Conservation (phyloP, 768 basidiomycete genomes). For the Leucocoprinus sp. region DNA sequence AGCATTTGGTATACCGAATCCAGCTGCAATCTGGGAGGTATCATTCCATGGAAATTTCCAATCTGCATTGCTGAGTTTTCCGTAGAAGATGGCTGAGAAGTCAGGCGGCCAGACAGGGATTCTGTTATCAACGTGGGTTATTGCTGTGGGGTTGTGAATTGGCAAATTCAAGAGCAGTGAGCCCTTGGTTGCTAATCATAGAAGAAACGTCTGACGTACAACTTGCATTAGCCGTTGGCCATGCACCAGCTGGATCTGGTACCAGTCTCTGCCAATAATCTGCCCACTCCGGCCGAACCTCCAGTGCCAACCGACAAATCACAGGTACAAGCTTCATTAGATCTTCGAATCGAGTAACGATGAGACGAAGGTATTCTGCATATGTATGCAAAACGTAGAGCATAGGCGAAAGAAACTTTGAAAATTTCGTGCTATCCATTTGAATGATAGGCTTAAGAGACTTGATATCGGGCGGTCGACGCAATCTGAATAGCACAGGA, state of each 20-base stretch:
- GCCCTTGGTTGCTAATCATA: background rate
- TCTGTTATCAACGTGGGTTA: constrained; percentile 54
- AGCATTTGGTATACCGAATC: constrained; percentile 37
- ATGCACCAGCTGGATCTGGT: constrained; percentile 49
- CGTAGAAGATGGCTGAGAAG: constrained; percentile 57
- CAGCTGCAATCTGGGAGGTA: constrained; percentile 36
- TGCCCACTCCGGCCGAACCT: constrained; percentile 77
- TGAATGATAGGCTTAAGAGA: constrained; percentile 16
- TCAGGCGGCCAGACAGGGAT: constrained; percentile 77
- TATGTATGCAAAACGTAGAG: constrained; percentile 75
- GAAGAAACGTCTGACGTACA: constrained; percentile 1
- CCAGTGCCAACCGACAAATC: constrained; percentile 52
- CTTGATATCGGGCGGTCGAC: constrained; percentile 20
- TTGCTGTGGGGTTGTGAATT: constrained; percentile 23
- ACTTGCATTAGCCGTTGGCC: constrained; percentile 32
- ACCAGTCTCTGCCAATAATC: constrained; percentile 88
- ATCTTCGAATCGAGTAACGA: constrained; percentile 44
- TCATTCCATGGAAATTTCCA: constrained; percentile 54
- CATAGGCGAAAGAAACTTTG: constrained; percentile 44
- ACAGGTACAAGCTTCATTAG: constrained; percentile 52
- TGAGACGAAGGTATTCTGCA: constrained; percentile 60
- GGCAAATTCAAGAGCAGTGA: background rate
- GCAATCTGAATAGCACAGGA: constrained; percentile 41
- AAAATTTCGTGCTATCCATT: constrained; percentile 24
- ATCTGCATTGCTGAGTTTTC: constrained; percentile 54